These are phyloP conservation scores for Penicillium silybi DNA, from an alignment of 495 filamentous ascomycete species.

Conservation along the genomic window DNA sequence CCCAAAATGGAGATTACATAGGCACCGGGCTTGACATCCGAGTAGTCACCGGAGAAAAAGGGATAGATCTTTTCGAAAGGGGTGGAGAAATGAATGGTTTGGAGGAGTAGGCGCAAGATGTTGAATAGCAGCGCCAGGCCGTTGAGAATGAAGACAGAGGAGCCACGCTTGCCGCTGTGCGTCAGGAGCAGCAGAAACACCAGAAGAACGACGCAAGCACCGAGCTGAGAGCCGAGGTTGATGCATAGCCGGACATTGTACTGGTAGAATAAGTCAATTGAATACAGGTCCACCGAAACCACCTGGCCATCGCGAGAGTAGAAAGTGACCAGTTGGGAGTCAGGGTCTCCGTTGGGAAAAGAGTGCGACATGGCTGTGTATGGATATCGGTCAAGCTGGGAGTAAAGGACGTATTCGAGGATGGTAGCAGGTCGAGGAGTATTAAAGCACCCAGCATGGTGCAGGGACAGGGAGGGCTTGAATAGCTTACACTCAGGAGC, in stretches of 20 bases:
- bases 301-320: conserved; percentile 46
- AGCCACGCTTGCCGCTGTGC: conserved; percentile 55
- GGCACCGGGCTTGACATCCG: conserved; percentile 42
- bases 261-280: conserved; percentile 45
- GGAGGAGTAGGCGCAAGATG: conserved; percentile 56
- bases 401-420: not conserved
- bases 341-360: conserved; percentile 40
- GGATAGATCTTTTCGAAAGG: conserved; percentile 57
- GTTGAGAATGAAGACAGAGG: conserved; percentile 62
- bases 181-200: conserved; percentile 63
- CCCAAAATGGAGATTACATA: conserved; percentile 50
- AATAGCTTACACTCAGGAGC: conserved; percentile 20
- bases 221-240: conserved; percentile 70
- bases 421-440: not conserved
- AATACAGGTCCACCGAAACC: conserved; percentile 46
- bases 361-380: not conserved
- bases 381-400: not conserved
- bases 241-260: conserved; percentile 55
- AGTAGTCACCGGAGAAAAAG: conserved; percentile 53
- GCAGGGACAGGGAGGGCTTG: not conserved
- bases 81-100: conserved; percentile 55
- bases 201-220: conserved; percentile 65
- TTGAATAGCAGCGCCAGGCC: conserved; percentile 55
- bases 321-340: conserved; percentile 55
- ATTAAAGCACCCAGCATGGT: conserved; percentile 4